Conservation (phyloP, 2,329 filamentous ascomycete species). For the Akanthomyces uredinophilus region DNA sequence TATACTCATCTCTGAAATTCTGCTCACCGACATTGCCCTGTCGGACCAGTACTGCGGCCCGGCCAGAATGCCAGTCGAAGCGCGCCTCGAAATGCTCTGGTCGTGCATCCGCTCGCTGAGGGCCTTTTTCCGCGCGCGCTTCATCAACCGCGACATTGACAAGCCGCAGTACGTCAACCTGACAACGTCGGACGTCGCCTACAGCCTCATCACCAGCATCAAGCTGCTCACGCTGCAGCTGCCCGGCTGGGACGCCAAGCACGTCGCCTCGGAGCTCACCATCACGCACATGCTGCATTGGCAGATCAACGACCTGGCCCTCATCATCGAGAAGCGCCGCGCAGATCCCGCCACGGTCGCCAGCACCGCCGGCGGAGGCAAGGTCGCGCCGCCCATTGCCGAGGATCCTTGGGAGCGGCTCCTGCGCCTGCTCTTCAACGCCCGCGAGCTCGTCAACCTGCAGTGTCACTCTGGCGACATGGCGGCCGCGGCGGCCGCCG, state of each 20-base stretch:
- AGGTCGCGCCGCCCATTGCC: slow-evolving; percentile 16
- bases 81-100: slow-evolving; percentile 43
- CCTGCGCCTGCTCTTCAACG: slow-evolving; percentile 26
- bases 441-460: slow-evolving; percentile 27
- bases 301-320: slow-evolving; percentile 27
- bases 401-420: slow-evolving; percentile 31
- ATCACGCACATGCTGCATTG: slow-evolving; percentile 21
- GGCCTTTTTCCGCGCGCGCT: slow-evolving; percentile 35
- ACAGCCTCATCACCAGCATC: slow-evolving; percentile 40
- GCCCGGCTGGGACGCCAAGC: slow-evolving; percentile 41
- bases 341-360: slow-evolving; percentile 17
- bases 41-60: slow-evolving; percentile 31
- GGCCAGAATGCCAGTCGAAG: slow-evolving; percentile 29
- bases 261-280: slow-evolving; percentile 18
- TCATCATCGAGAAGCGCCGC: slow-evolving; percentile 27
- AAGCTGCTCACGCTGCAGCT: slow-evolving; percentile 41
- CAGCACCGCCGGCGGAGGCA: slow-evolving; percentile 4
- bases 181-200: slow-evolving; percentile 43
- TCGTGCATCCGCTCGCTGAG: slow-evolving; percentile 37
- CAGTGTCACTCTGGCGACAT: slow-evolving; percentile 26
- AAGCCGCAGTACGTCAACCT: slow-evolving; percentile 39
- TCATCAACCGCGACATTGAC: slow-evolving; percentile 27
- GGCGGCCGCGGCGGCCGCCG: background rate
- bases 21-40: slow-evolving; percentile 43
- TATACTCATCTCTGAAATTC: slow-evolving; percentile 39